Evolutionary conservation across 768 basidiomycete genomes (phyloP), one percentile per base, ranked within the genome.

Genomic region (Neoboletus brunneissimus): DNA sequence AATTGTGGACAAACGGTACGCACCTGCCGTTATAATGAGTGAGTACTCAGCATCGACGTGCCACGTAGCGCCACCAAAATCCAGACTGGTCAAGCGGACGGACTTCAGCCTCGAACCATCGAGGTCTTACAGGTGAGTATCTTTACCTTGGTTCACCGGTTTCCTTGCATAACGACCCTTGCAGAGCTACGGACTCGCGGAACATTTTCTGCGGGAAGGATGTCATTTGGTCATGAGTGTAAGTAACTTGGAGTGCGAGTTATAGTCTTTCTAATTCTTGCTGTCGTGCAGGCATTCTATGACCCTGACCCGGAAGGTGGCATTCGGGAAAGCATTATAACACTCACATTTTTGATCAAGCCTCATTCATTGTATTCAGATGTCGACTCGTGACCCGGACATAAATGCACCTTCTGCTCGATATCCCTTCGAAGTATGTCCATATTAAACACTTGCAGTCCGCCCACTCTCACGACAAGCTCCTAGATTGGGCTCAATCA

Each of bases 181-280:
- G 10, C 55, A 90, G 88, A 91, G 88, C 56, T 91, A 91, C 70
- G 89, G 89, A 5, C 73, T 91, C 6, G 83, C 77, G 2, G 85
- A 88, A 12, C 77, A 80, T 4, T 65, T 90, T 12, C 54, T 89
- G 27, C 75, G 70, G 27, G 80, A 88, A 66, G 87, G 80, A 12
- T 81, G 81, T 58, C 84, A 85, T 48, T 75, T 91, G 72, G 80
- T 87, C 54, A 78, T 82, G 71, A 83, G 84, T 34, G 89, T 89
- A 64, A 60, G 82, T 69, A 35, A 34, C n/a, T 45, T 57, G n/a
- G 23, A 5, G 8, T 31, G 18, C 16, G 35, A 11, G 35, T 37
- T 16, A 45, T 20, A 1, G 2, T 31, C 35, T 23, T 32, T 29
- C 38, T 38, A 31, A 55, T 4, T 27, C 11, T 23, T 42, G 12